phyloP scores from a whole-genome alignment of 192 early-diverging fungal species.

The Coemansia sp. region DNA sequence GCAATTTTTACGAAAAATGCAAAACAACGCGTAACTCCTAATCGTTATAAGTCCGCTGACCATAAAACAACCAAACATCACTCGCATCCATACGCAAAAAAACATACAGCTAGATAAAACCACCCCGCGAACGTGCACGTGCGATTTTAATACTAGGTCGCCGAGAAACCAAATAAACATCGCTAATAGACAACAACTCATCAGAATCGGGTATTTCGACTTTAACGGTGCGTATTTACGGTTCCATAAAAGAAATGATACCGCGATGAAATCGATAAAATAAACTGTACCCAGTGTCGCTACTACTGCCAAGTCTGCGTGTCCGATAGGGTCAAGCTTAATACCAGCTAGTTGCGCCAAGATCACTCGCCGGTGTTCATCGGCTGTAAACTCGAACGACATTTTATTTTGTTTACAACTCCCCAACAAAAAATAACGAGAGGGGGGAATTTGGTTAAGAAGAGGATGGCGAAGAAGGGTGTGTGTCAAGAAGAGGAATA shows the following conservation, averaged over 20 bases:
- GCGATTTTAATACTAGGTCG: constrained; percentile 53
- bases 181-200: constrained; percentile 33
- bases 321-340: constrained; percentile 42
- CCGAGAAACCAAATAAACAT: constrained; percentile 56
- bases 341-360: constrained; percentile 35
- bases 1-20: constrained; percentile 47
- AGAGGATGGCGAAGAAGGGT: background rate
- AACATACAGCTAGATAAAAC: constrained; percentile 42
- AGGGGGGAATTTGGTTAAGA: background rate
- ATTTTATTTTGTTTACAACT: constrained; percentile 14
- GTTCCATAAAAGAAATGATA: constrained; percentile 45
- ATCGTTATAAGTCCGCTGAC: constrained; percentile 46
- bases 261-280: constrained; percentile 31
- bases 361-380: constrained; percentile 25
- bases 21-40: constrained; percentile 51
- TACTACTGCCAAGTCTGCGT: constrained; percentile 39
- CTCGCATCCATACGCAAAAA: constrained; percentile 53
- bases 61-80: constrained; percentile 37
- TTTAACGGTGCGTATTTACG: constrained; percentile 57
- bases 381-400: constrained; percentile 37
- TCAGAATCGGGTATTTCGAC: constrained; percentile 55
- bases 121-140: constrained; percentile 39
- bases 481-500: background rate
- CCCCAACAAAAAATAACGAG: background rate
- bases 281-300: constrained; percentile 32